Evolutionary conservation across 2,329 filamentous ascomycete genomes (phyloP).

Genomic region (Colletotrichum gigasporum): DNA sequence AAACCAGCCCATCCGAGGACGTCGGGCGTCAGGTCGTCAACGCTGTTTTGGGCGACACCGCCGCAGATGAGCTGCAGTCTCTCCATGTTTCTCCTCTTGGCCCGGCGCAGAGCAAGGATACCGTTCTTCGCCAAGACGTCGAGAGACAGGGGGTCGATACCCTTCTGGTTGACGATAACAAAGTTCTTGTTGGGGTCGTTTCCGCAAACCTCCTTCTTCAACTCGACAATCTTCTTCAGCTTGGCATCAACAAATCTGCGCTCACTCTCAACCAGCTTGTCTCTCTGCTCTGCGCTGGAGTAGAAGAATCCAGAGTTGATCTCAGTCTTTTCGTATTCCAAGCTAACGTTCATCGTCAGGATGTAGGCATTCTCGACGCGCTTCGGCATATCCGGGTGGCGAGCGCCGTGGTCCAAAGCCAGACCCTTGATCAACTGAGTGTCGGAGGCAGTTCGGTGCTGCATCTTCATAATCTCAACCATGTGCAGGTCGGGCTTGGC

Average conservation of each 20-base stretch:
- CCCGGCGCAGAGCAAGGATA: slow-evolving; percentile 91
- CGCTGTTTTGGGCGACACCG: slow-evolving; percentile 91
- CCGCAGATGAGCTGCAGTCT: slow-evolving; percentile 94
- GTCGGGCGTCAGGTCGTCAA: slow-evolving; percentile 89
- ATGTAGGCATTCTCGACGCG: slow-evolving; percentile 95
- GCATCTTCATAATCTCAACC: slow-evolving; percentile 99
- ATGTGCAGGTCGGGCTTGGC: slow-evolving; percentile 97
- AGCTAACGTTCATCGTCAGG: slow-evolving; percentile 91
- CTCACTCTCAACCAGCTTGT: slow-evolving; percentile 98
- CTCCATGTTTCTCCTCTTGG: slow-evolving; percentile 99
- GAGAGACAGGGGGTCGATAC: slow-evolving; percentile 94
- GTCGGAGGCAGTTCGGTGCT: slow-evolving; percentile 94
- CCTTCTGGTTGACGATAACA: slow-evolving; percentile 99
- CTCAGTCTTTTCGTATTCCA: slow-evolving; percentile 99
- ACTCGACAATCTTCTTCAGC: slow-evolving; percentile 94
- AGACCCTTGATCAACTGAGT: slow-evolving; percentile 95
- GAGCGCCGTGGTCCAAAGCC: slow-evolving; percentile 92
- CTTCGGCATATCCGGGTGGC: slow-evolving; percentile 99
- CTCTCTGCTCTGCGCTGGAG: slow-evolving; percentile 93
- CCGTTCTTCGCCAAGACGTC: slow-evolving; percentile 98
- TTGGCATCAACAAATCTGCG: slow-evolving; percentile 95
- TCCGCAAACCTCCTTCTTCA: slow-evolving; percentile 98
- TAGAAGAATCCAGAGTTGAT: slow-evolving; percentile 99
- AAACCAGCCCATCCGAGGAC: slow-evolving; percentile 94
- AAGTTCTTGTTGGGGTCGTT: slow-evolving; percentile 94